A percentile compares a stretch with the other conserved stretches of the same genome.
Conservation (phyloP, 2,329 filamentous ascomycete species). For the Geosmithia morbida region DNA sequence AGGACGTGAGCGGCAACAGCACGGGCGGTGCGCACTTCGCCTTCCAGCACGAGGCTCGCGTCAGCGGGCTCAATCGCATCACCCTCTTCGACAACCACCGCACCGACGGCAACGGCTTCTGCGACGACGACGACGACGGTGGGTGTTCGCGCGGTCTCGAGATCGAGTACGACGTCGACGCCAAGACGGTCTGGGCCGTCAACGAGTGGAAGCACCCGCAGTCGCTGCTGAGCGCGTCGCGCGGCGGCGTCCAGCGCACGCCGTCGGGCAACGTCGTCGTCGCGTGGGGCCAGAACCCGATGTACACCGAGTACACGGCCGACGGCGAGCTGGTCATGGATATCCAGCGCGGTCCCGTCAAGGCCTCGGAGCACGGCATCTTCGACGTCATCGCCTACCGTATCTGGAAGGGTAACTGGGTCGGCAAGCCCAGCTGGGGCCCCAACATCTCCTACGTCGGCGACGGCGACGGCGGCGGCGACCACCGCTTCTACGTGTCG, state of each 20-base stretch:
- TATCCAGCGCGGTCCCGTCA: slow-evolving; percentile 7
- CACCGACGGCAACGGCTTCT: slow-evolving; percentile 13
- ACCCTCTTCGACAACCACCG: slow-evolving; percentile 24
- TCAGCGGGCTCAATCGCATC: slow-evolving; percentile 13
- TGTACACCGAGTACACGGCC: slow-evolving; percentile 12
- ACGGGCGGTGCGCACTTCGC: slow-evolving; percentile 16
- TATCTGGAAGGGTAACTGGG: slow-evolving; percentile 12
- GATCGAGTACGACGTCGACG: slow-evolving; percentile 10
- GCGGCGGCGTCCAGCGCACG: slow-evolving; percentile 11
- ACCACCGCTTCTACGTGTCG: slow-evolving; percentile 11
- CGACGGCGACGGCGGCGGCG: slow-evolving; percentile 6
- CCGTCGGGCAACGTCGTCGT: slow-evolving; percentile 12
- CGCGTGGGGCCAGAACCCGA: slow-evolving; percentile 13
- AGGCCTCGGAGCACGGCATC: slow-evolving; percentile 4
- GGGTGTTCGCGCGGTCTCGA: slow-evolving; percentile 11
- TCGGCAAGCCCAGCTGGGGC: slow-evolving; percentile 11
- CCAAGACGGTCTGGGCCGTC: slow-evolving; percentile 12
- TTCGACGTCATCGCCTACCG: slow-evolving; percentile 13
- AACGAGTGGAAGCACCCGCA: slow-evolving; percentile 14
- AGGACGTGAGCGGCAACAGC: slow-evolving; percentile 15
- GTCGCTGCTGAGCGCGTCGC: slow-evolving; percentile 9
- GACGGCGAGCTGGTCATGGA: slow-evolving; percentile 11
- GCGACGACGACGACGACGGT: slow-evolving; percentile 4
- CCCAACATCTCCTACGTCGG: slow-evolving; percentile 10
- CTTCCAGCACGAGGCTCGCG: slow-evolving; percentile 22